Conservation (phyloP, 192 early-diverging fungal species). For the Coemansia sp. region DNA sequence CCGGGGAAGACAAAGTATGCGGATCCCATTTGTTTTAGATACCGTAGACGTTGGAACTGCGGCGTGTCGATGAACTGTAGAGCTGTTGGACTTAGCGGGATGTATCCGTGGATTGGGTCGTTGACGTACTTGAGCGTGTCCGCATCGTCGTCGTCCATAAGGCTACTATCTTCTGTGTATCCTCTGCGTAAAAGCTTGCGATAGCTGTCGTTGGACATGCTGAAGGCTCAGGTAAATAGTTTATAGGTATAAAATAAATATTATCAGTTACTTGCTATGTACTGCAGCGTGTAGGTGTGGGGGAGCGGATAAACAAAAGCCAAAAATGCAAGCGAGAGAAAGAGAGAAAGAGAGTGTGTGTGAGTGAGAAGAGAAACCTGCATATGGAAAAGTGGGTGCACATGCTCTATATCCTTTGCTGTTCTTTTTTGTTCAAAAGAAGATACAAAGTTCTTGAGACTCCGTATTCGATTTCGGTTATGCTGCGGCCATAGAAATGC, state of each 20-base stretch:
- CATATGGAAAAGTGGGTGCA: not conserved
- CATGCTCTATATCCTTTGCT: too few species aligned
- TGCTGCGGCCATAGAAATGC: too few species aligned
- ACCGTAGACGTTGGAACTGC: conserved; percentile 95
- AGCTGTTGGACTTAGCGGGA: conserved; percentile 66
- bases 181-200: conserved; percentile 27
- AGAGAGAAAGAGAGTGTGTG: not conserved
- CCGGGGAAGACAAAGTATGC: conserved; percentile 92
- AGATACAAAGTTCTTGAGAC: too few species aligned
- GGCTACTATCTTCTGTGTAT: conserved; percentile 18
- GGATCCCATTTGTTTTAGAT: conserved; percentile 86
- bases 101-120: conserved; percentile 64
- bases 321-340: too few species aligned
- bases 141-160: not conserved
- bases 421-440: too few species aligned
- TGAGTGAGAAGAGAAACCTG: not conserved
- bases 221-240: too few species aligned
- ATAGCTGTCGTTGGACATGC: not conserved
- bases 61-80: conserved; percentile 86
- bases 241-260: too few species aligned
- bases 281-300: too few species aligned
- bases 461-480: too few species aligned
- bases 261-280: too few species aligned
- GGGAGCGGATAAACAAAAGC: too few species aligned
- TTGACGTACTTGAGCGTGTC: conserved; percentile 34